phyloP scores from a whole-genome alignment of 495 filamentous ascomycete genomes.

The Daldinia grandis region DNA sequence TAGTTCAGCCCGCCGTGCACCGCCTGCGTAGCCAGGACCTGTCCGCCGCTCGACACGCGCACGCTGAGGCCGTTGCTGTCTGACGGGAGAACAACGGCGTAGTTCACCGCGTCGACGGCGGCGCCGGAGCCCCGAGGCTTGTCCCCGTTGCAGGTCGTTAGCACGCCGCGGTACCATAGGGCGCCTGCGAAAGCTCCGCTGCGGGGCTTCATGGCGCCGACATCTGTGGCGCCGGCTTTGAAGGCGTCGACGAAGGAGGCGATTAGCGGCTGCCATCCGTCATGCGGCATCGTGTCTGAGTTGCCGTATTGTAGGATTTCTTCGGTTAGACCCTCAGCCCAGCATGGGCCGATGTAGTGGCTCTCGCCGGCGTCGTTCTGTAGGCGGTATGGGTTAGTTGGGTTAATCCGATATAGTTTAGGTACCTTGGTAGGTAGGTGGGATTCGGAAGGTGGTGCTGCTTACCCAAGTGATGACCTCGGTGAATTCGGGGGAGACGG shows the following conservation, averaged over 20 bases:
- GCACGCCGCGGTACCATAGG: conserved; percentile 26
- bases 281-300: conserved; percentile 35
- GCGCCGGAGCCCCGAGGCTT: conserved; percentile 17
- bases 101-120: conserved; percentile 30
- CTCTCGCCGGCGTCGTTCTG: conserved; percentile 54
- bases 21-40: conserved; percentile 14
- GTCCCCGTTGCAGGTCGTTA: conserved; percentile 13
- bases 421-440: no score
- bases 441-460: neutral
- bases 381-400: conserved; percentile 9
- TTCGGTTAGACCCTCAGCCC: conserved; percentile 42
- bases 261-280: conserved; percentile 38
- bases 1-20: conserved; percentile 18
- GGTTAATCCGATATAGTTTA: neutral
- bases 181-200: conserved; percentile 15
- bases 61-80: neutral
- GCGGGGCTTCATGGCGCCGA: conserved; percentile 13
- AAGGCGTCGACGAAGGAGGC: conserved; percentile 37
- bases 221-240: conserved; percentile 20
- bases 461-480: conserved; percentile 49
- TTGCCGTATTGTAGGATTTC: conserved; percentile 46
- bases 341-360: conserved; percentile 58
- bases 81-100: conserved; percentile 18
- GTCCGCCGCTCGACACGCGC: conserved; percentile 25
- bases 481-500: conserved; percentile 44